Base-by-base conservation (phyloP, 2,329 filamentous ascomycete genomes). In the Aureobasidium sp. region DNA sequence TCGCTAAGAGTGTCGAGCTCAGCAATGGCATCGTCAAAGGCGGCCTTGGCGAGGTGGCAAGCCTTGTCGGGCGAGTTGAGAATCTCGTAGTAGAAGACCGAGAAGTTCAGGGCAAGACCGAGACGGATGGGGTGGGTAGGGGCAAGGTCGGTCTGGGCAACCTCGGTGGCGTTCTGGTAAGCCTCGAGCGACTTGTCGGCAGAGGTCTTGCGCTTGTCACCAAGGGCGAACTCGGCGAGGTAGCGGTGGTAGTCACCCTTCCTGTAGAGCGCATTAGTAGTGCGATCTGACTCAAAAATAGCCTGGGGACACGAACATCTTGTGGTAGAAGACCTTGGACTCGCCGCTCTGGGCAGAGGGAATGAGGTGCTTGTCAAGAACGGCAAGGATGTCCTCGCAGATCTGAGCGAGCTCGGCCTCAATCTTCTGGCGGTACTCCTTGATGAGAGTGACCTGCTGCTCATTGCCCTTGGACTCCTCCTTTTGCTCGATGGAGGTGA, bases 211-310 rank as follows among this genome's bases (percentile, higher is more conserved):
- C 93, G 91, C 82, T 91, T 91, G 76, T 97, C 91, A 73, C 91
- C 90, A 76, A 90, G 83, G 73, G 91, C 93, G 77, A 97, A 97
- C 84, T 97, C 93, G 75, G 93, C 93, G 66, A 97, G 90, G 82
- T 97, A 97, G 76, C 92, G 91, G 87, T 97, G 91, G 85, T 97
- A 97, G 81, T 97, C 93, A 79, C 93, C 93, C 90, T 96, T 97
- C 92, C 92, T 96, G 69, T 75, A 58, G 63, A 47, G 60, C 35
- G 35, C 37, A 48, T 64, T 33, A 63, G 63, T 35, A 22, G 24
- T 27, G 19, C n/a, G 33, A 35, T 11, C 33, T 40, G 31, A 35
- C 2, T 19, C 27, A 12, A 27, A 24, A 22, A 33, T 31, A 27
- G 57, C 37, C 8, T 29, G n/a, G 27, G 37, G n/a, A 65, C 64